Evolutionary conservation across 495 filamentous ascomycete species (phyloP), one percentile per base, ranked within the genome.

Genomic region (Hypoxylon rickii): DNA sequence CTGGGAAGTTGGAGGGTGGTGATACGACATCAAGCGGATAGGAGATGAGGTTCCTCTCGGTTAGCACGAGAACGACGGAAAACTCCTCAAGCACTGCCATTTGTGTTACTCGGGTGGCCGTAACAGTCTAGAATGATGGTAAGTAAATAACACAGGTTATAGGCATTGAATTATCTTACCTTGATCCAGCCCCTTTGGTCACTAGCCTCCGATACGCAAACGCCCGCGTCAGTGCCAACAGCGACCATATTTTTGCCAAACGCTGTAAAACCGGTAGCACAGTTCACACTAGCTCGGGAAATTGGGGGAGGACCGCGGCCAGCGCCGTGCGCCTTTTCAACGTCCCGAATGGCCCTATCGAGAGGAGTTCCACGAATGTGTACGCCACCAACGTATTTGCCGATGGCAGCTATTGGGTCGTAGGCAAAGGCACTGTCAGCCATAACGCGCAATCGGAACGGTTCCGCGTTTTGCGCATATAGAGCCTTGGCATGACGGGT

Each of bases 21-120:
- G 90, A 88, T 1, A 97, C 83, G 24, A 90, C 85, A 66, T 98
- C 94, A 15, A 98, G 84, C 41, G 96, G 94, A 63, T 96, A 96
- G 7, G 95, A 92, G 51, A 96, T 91, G 41, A 98, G 78, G 13
- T 89, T 86, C 59, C 91, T 90, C 65, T 98, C 95, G 0, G 93
- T 80, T 53, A 98, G 89, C 38, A 97, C 80, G 16, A 98, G 78
- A 63, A 96, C 89, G 38, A 96, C 79, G 41, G 88, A 92, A 73
- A 97, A 97, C 42, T 97, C 95, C 66, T 98, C 94, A 32, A 97
- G 82, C 1, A 97, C 90, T 1, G 94, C 87, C 44, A 98, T 87
- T 71, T 98, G 94, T 1, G 95, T 93, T 10, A 98, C 94, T 44
- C 84, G 83, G 40, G 68, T 71, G 50, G 85, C 83, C 46, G 82